These are phyloP conservation scores for Lactarius evosmus DNA, from an alignment of 768 basidiomycete species.

Conservation along the genomic window DNA sequence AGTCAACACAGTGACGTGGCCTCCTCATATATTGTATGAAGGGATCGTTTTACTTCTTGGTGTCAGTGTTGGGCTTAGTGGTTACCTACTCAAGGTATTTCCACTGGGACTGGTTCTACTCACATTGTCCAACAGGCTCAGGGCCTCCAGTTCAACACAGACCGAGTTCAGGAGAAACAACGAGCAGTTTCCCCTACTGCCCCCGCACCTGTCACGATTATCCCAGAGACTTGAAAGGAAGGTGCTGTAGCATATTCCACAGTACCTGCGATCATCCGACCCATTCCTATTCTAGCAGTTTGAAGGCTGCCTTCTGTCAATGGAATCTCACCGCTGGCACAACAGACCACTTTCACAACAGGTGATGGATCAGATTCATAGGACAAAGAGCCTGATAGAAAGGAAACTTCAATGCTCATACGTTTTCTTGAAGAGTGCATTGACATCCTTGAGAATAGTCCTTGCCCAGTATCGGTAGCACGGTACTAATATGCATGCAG, in stretches of 20 bases:
- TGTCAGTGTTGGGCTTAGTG: constrained; percentile 85
- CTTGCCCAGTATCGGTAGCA: constrained; percentile 54
- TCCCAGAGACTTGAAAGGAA: not conserved
- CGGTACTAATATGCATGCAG: no score
- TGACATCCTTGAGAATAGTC: constrained; percentile 72
- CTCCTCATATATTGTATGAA: constrained; percentile 83
- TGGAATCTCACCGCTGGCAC: constrained; percentile 43
- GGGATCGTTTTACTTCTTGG: constrained; percentile 90
- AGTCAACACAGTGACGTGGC: no score
- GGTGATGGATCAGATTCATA: constrained; percentile 28
- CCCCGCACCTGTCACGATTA: constrained; percentile 8
- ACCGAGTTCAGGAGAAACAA: constrained; percentile 21
- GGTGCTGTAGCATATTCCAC: constrained; percentile 6
- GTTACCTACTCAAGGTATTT: constrained; percentile 88
- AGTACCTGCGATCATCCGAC: constrained; percentile 25
- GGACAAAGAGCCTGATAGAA: constrained; percentile 23
- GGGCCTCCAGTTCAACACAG: constrained; percentile 25
- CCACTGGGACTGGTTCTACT: constrained; percentile 44
- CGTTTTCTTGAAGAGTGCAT: constrained; percentile 75
- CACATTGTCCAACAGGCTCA: constrained; percentile 29
- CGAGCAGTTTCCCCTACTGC: constrained; percentile 3
- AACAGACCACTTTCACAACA: constrained; percentile 31
- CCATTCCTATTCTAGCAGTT: constrained; percentile 28
- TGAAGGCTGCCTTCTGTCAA: constrained; percentile 25
- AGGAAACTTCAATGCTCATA: constrained; percentile 18